A percentile compares a stretch with the other conserved stretches of the same genome.
phyloP scores from a whole-genome alignment of 2,329 filamentous ascomycete species.

The Cytospora leucostoma region DNA sequence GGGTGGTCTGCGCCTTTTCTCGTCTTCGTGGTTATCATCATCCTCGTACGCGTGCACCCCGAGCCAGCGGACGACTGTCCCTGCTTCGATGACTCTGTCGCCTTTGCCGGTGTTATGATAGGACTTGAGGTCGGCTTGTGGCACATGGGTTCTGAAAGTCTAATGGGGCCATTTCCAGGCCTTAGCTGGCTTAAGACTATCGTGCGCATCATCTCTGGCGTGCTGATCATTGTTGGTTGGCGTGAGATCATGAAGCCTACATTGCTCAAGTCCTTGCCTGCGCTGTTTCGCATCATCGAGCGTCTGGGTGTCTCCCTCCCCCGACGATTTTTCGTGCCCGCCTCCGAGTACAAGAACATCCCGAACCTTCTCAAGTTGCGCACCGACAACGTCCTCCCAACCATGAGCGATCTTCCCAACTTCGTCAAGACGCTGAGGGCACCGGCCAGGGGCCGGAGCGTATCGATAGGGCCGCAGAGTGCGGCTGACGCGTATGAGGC shows the following conservation, averaged over 20 bases:
- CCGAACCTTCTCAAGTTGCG: conserved; percentile 68
- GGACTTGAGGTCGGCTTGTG: conserved; percentile 81
- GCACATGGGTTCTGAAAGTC: conserved; percentile 66
- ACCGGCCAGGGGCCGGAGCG: conserved; percentile 72
- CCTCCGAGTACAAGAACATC: conserved; percentile 86
- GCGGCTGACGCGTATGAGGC: conserved; percentile 96
- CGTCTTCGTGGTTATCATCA: conserved; percentile 66
- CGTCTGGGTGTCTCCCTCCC: conserved; percentile 77
- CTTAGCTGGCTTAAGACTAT: conserved; percentile 67
- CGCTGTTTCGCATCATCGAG: conserved; percentile 84
- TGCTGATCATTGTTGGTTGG: conserved; percentile 86
- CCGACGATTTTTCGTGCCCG: conserved; percentile 85
- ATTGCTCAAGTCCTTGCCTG: conserved; percentile 75
- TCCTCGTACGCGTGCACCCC: conserved; percentile 85
- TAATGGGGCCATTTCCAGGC: conserved; percentile 46
- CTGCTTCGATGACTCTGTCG: conserved; percentile 94
- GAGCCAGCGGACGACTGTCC: conserved; percentile 97
- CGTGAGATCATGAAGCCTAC: conserved; percentile 85
- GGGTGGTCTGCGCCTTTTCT: conserved; percentile 65
- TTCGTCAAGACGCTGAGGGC: conserved; percentile 82
- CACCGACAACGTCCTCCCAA: conserved; percentile 84
- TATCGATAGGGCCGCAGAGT: conserved; percentile 92
- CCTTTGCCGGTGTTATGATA: conserved; percentile 87
- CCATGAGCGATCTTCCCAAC: conserved; percentile 81
- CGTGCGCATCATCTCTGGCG: conserved; percentile 73